Percentiles rank a stretch among this genome's conserved stretches.
These are phyloP conservation scores for Cladorrhinum sp. DNA, from an alignment of 2,329 filamentous ascomycete genomes.

Conservation along the genomic window DNA sequence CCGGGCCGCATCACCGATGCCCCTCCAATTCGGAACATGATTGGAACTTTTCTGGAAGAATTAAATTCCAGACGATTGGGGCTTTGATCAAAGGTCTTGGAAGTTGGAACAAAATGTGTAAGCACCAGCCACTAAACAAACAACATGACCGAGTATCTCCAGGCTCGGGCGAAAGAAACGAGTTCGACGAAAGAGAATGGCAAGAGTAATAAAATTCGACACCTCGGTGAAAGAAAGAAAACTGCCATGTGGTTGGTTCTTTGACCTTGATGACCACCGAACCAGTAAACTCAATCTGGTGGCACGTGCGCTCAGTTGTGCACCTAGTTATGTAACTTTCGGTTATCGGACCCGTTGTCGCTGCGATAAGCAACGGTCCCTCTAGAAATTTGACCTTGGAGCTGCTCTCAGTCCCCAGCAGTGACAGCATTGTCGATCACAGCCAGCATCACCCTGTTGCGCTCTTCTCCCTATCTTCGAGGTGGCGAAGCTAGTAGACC, in stretches of 20 bases:
- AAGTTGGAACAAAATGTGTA: no score
- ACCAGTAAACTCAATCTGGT: not conserved
- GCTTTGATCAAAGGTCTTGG: not conserved
- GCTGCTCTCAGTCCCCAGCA: not conserved
- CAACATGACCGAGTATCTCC: not conserved
- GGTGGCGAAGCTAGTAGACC: constrained; percentile 12
- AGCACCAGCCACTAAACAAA: no score
- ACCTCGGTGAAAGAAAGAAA: not conserved
- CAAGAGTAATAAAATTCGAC: not conserved
- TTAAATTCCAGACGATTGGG: no score
- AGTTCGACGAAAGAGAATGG: no score
- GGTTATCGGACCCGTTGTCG: not conserved
- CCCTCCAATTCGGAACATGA: not conserved
- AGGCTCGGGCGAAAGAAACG: no score
- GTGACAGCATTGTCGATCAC: not conserved
- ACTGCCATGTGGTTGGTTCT: not conserved
- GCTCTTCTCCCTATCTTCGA: not conserved
- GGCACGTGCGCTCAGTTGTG: not conserved
- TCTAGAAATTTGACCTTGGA: constrained; percentile 3
- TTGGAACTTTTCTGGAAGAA: not conserved
- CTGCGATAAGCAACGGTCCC: constrained; percentile 3
- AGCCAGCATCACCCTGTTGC: not conserved
- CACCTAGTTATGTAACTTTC: not conserved
- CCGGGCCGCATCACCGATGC: not conserved
- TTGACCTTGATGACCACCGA: not conserved